Conservation (phyloP, 306 rosid genomes). For the Pterocarpus santalinus region DNA sequence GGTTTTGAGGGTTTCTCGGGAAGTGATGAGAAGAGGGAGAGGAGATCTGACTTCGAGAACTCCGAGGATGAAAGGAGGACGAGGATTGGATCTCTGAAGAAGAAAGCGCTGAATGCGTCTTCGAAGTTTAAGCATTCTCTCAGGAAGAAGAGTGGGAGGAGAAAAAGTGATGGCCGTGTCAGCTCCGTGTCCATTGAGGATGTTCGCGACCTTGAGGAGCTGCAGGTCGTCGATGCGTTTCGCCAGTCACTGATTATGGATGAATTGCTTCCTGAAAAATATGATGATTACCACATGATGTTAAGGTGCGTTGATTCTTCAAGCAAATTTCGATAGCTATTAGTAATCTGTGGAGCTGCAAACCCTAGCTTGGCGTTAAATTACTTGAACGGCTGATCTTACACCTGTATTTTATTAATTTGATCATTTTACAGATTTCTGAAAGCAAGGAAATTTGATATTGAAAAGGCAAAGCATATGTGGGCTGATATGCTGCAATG, state of each 20-base stretch:
- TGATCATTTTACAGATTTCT: conserved; percentile 65
- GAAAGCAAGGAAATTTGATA: conserved; percentile 93
- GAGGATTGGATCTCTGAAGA: conserved; percentile 89
- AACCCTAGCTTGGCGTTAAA: background rate
- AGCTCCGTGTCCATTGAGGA: conserved; percentile 98
- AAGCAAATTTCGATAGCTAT: too few relatives aligned
- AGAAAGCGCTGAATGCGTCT: conserved; percentile 94
- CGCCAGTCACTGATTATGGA: conserved; percentile 82
- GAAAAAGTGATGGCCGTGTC: conserved; percentile 87
- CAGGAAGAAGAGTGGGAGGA: conserved; percentile 83
- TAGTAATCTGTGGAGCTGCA: too few relatives aligned
- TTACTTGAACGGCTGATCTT: background rate
- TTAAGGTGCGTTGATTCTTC: conserved; percentile 61
- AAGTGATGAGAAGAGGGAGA: conserved; percentile 85
- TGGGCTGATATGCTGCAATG: conserved; percentile 97
- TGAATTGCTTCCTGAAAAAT: conserved; percentile 80
- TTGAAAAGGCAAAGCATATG: conserved; percentile 94
- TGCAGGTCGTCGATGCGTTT: conserved; percentile 84
- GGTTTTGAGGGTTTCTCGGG: conserved; percentile 98
- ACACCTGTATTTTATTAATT: conserved; percentile 1
- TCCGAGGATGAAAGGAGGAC: conserved; percentile 95
- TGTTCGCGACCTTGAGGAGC: conserved; percentile 89
- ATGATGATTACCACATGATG: conserved; percentile 94
- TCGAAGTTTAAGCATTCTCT: conserved; percentile 89
- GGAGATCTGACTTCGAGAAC: conserved; percentile 93